A percentile compares a stretch with the other conserved stretches of the same genome.
Conservation (phyloP, 2,329 filamentous ascomycete genomes). For the Colletotrichum musicola region DNA sequence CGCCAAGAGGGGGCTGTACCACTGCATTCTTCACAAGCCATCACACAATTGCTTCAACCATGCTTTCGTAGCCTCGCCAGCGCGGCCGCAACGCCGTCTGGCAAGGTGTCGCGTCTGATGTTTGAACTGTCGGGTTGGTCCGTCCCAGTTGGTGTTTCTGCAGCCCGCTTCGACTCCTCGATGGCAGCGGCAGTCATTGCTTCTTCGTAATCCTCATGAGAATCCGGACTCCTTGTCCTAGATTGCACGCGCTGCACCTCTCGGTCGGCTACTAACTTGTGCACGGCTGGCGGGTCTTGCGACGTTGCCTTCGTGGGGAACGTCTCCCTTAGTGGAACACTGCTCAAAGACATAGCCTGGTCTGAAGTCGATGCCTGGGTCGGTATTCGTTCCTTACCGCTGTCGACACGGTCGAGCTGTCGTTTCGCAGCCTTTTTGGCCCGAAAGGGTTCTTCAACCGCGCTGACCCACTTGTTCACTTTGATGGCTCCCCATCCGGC, state of each 20-base stretch:
- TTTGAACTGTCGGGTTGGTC: constrained; percentile 34
- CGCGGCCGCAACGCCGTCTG: constrained; percentile 71
- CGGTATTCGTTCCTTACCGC: constrained; percentile 44
- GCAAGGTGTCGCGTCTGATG: constrained; percentile 58
- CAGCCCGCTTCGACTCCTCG: constrained; percentile 58
- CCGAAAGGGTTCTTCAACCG: constrained; percentile 87
- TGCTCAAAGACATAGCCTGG: constrained; percentile 55
- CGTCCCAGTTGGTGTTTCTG: constrained; percentile 41
- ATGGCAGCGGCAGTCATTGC: constrained; percentile 62
- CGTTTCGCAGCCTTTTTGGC: constrained; percentile 76
- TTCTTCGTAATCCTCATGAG: constrained; percentile 59
- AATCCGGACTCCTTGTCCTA: constrained; percentile 53
- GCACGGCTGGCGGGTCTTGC: constrained; percentile 41
- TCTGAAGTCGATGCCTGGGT: constrained; percentile 49
- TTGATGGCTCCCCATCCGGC: constrained; percentile 97
- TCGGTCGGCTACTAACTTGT: constrained; percentile 23
- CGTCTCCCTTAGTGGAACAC: constrained; percentile 58
- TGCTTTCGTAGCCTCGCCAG: constrained; percentile 69
- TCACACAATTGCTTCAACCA: constrained; percentile 42
- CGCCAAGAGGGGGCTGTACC: constrained; percentile 1
- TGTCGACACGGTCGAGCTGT: constrained; percentile 42
- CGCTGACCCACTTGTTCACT: constrained; percentile 85
- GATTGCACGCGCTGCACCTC: constrained; percentile 48
- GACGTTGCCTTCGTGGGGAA: constrained; percentile 41
- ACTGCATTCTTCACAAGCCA: not conserved